Base-by-base conservation (phyloP, 179 eudicot species). In the Gypsophila paniculata region DNA sequence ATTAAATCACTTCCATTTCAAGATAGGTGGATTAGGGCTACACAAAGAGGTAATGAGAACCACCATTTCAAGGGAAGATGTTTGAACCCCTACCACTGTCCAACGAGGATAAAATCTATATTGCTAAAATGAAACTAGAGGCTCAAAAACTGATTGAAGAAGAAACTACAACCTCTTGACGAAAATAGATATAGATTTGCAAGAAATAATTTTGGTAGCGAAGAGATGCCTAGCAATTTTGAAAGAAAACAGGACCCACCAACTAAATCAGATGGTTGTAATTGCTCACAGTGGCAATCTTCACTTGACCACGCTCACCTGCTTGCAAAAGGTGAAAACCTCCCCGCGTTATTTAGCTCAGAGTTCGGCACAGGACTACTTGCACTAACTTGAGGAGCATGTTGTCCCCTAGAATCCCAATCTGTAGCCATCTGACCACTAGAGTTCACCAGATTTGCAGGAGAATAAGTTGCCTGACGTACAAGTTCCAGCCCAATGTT, bases 401-500 rank as follows among this genome's bases (percentile, higher is more conserved):
- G 84, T 68, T 78, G 85, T 38, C 86, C 85, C 68, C 76, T 39
- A 18, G 75, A 63, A 78, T 91, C 88, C 93, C 96, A 92, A 66
- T 81, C 93, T 72, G 86, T 76, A 66, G 84, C 76, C 69, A 85
- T 76, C 75, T 71, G 88, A 66, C 81, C 80, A 68, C 82, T 86
- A 66, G 89, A 74, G 65, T 65, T 64, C 60, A 78, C 83, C 67
- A 77, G 32, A 71, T 81, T 81, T 71, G 74, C 86, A 71, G 86
- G 80, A 77, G 90, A 79, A 85, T 84, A 88, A 70, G 83, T 69
- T 51, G 85, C 87, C 78, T 77, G 90, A 18, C 91, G 76, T 68
- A 91, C 96, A 76, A 91, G 79, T 80, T 93, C 92, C 76, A 89
- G 91, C 82, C 96, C 92, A 68, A 71, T 77, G 66, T 84, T 87